A percentile compares a stretch with the other conserved stretches of the same genome.
These are phyloP conservation scores for Mucuna pruriens DNA, from an alignment of 306 rosid species.

Conservation along the genomic window DNA sequence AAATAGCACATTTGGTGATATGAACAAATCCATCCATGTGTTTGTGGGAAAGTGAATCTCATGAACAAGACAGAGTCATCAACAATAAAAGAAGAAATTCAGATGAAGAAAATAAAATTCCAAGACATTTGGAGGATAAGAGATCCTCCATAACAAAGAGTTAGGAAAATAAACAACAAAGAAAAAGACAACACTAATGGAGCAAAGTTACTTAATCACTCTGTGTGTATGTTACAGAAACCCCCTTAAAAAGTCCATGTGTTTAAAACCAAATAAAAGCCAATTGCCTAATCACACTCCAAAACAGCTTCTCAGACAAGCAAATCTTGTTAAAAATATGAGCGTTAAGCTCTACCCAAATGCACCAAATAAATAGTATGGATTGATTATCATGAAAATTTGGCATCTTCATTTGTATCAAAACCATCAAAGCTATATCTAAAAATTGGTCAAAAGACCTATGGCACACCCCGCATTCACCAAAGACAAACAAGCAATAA, in stretches of 20 bases:
- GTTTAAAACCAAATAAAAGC: conserved; percentile 5
- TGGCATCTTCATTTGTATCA: background rate
- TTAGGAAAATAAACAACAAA: background rate
- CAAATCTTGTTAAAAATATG: background rate
- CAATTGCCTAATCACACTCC: background rate
- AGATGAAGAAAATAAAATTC: background rate
- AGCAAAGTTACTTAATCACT: background rate
- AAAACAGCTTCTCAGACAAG: background rate
- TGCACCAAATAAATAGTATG: conserved; percentile 21
- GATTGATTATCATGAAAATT: conserved; percentile 1
- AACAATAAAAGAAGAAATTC: background rate
- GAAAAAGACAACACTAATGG: background rate
- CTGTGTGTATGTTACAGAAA: background rate
- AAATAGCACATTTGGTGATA: too few relatives aligned
- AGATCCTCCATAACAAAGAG: background rate
- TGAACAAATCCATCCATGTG: too few relatives aligned
- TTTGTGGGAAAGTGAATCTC: too few relatives aligned
- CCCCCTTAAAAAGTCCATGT: background rate
- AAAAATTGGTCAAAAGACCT: background rate
- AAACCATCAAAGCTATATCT: background rate
- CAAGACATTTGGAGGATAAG: background rate
- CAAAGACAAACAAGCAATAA: background rate
- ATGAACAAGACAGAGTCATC: background rate
- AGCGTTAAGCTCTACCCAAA: background rate
- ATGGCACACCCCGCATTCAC: background rate